Percentiles rank a stretch among this genome's conserved stretches.
Evolutionary conservation across 345 rosid genomes (phyloP).

Genomic region (Salix purpurea): DNA sequence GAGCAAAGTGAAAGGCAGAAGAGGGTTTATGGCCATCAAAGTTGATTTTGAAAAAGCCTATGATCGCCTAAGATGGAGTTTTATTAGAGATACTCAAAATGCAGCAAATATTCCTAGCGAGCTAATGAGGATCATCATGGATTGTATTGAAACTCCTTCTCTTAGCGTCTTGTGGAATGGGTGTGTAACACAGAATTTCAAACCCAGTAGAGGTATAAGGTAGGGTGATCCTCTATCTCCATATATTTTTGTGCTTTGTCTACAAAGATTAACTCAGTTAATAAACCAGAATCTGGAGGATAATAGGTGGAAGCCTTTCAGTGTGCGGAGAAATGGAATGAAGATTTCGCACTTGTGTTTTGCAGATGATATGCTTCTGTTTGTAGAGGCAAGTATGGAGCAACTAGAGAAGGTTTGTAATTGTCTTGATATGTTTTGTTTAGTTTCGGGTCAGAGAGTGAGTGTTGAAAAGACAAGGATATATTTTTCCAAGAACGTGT

Average conservation of each 20-base stretch:
- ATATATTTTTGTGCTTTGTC: background rate
- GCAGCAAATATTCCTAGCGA: background rate
- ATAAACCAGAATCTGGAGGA: background rate
- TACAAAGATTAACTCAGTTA: background rate
- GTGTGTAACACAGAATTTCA: background rate
- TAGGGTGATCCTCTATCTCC: background rate
- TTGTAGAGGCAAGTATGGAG: background rate
- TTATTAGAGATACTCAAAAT: background rate
- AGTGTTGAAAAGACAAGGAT: background rate
- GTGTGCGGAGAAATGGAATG: no score
- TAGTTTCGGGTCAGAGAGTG: accelerated
- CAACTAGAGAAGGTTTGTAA: background rate
- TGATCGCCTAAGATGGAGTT: background rate
- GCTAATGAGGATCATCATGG: background rate
- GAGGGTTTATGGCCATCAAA: no score
- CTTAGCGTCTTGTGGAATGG: background rate
- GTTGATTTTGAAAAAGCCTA: background rate
- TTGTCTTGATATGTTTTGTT: background rate
- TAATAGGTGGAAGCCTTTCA: no score
- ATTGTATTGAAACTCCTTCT: background rate
- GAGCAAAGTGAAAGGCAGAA: no score
- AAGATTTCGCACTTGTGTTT: no score
- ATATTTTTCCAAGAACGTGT: no score
- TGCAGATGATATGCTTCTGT: background rate
- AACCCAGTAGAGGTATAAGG: background rate